Percentiles rank a stretch among this genome's conserved stretches.
Conservation (phyloP, 1,284 basidiomycete species). For the Ustilago tritici region DNA sequence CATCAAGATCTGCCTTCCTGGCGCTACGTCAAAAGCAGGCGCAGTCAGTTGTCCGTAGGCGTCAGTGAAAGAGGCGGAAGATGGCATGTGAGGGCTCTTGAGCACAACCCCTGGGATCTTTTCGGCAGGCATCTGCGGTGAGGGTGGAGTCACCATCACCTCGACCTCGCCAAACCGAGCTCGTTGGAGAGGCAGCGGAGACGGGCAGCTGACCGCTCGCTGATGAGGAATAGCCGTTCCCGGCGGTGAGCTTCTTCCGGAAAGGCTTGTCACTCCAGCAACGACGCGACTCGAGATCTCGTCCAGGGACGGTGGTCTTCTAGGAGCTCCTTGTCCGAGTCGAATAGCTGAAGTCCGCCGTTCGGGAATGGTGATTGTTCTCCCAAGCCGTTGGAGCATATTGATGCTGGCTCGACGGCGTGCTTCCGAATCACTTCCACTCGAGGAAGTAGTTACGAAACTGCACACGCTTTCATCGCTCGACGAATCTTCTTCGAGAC, state of each 20-base stretch:
- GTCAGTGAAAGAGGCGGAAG: constrained; percentile 16
- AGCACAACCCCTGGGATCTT: constrained; percentile 28
- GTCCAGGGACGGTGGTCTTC: constrained; percentile 39
- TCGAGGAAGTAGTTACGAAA: constrained; percentile 12
- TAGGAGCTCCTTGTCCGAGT: constrained; percentile 21
- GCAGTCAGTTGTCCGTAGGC: constrained; percentile 24
- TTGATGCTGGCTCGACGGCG: constrained; percentile 29
- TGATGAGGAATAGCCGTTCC: constrained; percentile 10
- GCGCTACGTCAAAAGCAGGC: constrained; percentile 39
- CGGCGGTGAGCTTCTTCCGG: constrained; percentile 3
- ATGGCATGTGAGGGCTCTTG: constrained; percentile 19
- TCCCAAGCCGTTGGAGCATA: constrained; percentile 30
- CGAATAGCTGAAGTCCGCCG: constrained; percentile 19
- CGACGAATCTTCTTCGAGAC: constrained; percentile 38
- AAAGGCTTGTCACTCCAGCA: not conserved
- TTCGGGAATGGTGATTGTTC: constrained; percentile 19
- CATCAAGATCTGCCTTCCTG: constrained; percentile 32
- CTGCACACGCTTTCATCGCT: constrained; percentile 39
- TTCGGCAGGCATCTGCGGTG: constrained; percentile 25
- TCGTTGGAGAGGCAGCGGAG: constrained; percentile 14
- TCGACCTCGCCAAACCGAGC: constrained; percentile 29
- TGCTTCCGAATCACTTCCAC: constrained; percentile 32
- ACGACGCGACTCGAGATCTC: constrained; percentile 35
- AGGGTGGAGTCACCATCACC: constrained; percentile 43
- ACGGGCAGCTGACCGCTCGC: constrained; percentile 41